Evolutionary conservation across 108 stramenopile species (phyloP).

Genomic region (Epipyxis sp.): DNA sequence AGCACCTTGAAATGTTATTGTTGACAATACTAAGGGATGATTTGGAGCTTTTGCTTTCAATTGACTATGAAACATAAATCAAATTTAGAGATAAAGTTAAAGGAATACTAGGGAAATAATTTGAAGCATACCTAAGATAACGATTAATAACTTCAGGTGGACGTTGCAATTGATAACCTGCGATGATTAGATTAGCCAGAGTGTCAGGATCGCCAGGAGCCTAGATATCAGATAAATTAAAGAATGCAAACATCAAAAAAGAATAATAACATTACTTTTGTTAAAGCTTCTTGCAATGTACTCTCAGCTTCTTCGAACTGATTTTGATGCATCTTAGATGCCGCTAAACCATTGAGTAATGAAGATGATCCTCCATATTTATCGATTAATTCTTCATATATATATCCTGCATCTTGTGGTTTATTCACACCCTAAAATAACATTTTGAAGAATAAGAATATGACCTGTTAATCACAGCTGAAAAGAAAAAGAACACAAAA

Average conservation of each 20-base stretch:
- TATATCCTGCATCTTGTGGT: constrained; percentile 78
- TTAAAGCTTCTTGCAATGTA: constrained; percentile 66
- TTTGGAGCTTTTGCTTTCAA: constrained; percentile 28
- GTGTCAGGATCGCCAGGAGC: constrained; percentile 68
- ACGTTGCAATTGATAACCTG: constrained; percentile 73
- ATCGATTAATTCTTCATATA: constrained; percentile 78
- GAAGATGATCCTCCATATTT: constrained; percentile 83
- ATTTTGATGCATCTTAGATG: constrained; percentile 76
- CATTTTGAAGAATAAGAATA: no score
- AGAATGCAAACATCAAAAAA: not conserved
- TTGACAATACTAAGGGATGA: constrained; percentile 26
- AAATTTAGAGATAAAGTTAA: not conserved
- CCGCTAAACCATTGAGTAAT: constrained; percentile 80
- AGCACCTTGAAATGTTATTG: constrained; percentile 19
- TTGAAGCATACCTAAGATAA: not conserved
- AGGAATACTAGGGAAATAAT: not conserved
- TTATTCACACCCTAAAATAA: constrained; percentile 68
- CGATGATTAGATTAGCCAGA: constrained; percentile 81
- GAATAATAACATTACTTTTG: constrained; percentile 25
- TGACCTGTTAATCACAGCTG: not conserved
- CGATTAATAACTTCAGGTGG: constrained; percentile 41
- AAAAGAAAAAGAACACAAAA: not conserved
- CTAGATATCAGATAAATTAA: not conserved
- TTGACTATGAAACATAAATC: not conserved
- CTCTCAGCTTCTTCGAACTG: constrained; percentile 76